These are phyloP conservation scores for Nicotiana rustica DNA, from an alignment of 305 asterid genomes.

Conservation along the genomic window DNA sequence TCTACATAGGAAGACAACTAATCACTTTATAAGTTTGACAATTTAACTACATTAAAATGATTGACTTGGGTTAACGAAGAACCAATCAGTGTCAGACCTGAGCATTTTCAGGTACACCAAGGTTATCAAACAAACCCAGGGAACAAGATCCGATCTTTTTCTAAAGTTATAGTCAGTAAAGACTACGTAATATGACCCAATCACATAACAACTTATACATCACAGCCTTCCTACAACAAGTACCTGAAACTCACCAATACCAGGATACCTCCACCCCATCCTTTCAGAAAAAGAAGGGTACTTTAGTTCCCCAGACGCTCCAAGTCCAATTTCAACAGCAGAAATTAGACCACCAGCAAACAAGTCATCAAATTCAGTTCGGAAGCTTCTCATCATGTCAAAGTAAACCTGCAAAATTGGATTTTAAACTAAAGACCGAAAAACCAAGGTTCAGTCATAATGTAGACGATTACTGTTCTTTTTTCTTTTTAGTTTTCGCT, in stretches of 20 bases:
- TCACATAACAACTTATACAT: not conserved
- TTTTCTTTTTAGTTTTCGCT: not conserved
- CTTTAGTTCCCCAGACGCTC: conserved; percentile 76
- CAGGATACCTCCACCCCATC: conserved; percentile 89
- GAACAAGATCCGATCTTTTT: not conserved
- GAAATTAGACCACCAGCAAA: conserved; percentile 65
- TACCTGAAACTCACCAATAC: conserved; percentile 91
- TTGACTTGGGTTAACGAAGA: not conserved
- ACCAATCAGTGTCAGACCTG: not conserved
- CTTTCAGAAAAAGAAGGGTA: conserved; percentile 79
- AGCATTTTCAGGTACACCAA: not conserved
- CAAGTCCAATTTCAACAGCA: conserved; percentile 77
- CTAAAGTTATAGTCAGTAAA: not conserved
- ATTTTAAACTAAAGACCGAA: conserved; percentile 28
- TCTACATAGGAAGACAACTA: not conserved
- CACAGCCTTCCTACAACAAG: conserved; percentile 27
- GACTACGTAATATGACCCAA: not conserved
- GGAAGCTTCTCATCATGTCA: conserved; percentile 83
- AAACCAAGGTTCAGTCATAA: not conserved
- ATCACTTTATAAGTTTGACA: not conserved
- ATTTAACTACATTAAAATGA: not conserved
- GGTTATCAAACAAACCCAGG: not conserved
- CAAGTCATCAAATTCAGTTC: conserved; percentile 71
- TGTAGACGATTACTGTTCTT: not conserved
- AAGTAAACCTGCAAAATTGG: conserved; percentile 63